These are phyloP conservation scores for Piper betle DNA, from an alignment of 164 flowering plant genomes.

Conservation along the genomic window DNA sequence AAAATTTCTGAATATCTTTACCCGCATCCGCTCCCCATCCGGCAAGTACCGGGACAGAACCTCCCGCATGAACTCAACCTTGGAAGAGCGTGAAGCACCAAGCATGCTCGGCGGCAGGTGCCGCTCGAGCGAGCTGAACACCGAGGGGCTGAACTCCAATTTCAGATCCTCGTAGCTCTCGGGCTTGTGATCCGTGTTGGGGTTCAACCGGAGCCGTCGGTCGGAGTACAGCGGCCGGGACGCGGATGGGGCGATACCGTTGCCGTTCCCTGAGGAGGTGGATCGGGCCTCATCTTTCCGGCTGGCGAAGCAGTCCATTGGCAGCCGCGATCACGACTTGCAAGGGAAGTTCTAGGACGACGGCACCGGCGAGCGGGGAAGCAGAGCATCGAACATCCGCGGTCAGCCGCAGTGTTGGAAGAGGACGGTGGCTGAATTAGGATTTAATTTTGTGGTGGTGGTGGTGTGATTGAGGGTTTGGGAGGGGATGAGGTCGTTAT, in stretches of 20 bases:
- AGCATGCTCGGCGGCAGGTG: slow-evolving; percentile 60
- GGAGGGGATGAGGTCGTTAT: not conserved
- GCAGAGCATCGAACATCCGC: not conserved
- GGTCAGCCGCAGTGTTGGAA: not conserved
- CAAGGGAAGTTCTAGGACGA: not conserved
- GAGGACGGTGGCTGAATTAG: not conserved
- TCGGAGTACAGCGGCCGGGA: slow-evolving; percentile 8
- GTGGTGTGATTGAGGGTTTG: not conserved
- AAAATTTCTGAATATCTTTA: slow-evolving; percentile 8
- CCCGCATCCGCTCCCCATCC: slow-evolving; percentile 63
- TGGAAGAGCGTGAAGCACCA: slow-evolving; percentile 31
- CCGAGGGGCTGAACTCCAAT: slow-evolving; percentile 56
- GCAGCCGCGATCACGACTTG: slow-evolving; percentile 8
- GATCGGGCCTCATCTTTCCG: slow-evolving; percentile 21
- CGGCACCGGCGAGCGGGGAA: not conserved
- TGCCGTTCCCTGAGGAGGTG: slow-evolving; percentile 23
- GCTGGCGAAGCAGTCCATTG: slow-evolving; percentile 22
- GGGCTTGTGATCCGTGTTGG: slow-evolving; percentile 57
- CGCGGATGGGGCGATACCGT: slow-evolving; percentile 16
- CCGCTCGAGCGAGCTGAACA: slow-evolving; percentile 72
- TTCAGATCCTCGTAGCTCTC: slow-evolving; percentile 71
- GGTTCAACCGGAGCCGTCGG: slow-evolving; percentile 48
- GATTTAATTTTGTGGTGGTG: slow-evolving; percentile 1
- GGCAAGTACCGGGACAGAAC: slow-evolving; percentile 57
- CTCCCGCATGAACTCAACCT: slow-evolving; percentile 61